Conservation (phyloP, 2,329 filamentous ascomycete species). For the Ascochyta koolunga region DNA sequence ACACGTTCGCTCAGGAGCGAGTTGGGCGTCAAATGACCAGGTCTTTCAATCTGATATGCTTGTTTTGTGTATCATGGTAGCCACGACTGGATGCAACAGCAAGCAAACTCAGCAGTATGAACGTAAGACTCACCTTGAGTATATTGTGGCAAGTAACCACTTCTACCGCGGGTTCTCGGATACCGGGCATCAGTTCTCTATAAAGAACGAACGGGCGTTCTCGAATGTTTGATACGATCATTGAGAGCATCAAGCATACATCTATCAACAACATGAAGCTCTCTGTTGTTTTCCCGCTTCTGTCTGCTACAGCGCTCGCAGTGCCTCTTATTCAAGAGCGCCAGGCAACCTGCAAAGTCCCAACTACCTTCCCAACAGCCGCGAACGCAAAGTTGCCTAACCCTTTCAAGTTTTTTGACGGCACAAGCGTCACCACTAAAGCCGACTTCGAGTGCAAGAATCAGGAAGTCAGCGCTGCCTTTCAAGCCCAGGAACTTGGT, state of each 20-base stretch:
- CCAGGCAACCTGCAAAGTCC: constrained; percentile 39
- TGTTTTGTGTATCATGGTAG: not conserved
- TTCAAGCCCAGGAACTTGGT: constrained; percentile 49
- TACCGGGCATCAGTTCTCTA: not conserved
- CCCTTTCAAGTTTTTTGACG: constrained; percentile 48
- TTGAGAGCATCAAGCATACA: not conserved
- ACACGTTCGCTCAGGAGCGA: not conserved
- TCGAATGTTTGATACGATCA: not conserved
- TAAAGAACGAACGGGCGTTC: not conserved
- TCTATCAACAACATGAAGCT: constrained; percentile 40
- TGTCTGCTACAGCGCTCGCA: constrained; percentile 39
- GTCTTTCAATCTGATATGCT: not conserved
- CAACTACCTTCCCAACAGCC: constrained; percentile 38
- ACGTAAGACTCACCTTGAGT: not conserved
- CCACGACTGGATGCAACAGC: not conserved
- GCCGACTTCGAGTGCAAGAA: constrained; percentile 47
- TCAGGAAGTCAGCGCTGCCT: constrained; percentile 43
- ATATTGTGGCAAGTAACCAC: constrained; percentile 1
- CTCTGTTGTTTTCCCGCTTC: constrained; percentile 36
- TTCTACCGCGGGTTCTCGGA: constrained; percentile 2
- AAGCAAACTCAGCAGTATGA: not conserved
- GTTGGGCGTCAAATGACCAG: not conserved
- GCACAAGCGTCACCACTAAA: constrained; percentile 43
- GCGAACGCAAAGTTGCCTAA: constrained; percentile 45
- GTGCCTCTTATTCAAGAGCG: constrained; percentile 38